Base-by-base conservation (phyloP, 441 rosid species). In the Populus hybrid region DNA sequence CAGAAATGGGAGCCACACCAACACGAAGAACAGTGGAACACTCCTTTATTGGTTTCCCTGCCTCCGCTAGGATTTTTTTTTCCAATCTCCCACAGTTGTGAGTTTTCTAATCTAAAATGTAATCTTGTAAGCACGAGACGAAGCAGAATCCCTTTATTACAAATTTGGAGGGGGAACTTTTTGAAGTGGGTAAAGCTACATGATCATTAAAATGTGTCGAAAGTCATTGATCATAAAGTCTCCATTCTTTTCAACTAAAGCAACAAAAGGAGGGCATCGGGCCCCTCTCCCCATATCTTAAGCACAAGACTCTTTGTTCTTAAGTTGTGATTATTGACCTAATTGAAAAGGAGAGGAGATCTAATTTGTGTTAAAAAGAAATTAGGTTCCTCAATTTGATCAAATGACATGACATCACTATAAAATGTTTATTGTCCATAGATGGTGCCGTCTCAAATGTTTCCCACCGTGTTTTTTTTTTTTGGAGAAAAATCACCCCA, bases 331-430 rank as follows among this genome's bases (percentile, higher is more conserved):
- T 77, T 69, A 65, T 75, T 40, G 74, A 73, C 81, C 86, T 75
- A 75, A 75, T 73, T 64, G 69, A 70, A 24, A 67, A 73, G 67
- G 53, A 74, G 35, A 53, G 59, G 7, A 14, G n/a, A 30, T 70
- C 75, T 75, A 79, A 77, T 82, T 72, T 35, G 79, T 42, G 36
- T 67, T 40, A 50, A 50, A 16, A 14, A 21, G 73, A 73, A 70
- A 75, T 81, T 78, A 50, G 83, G 82, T 71, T 68, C 38, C 38
- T 24, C 74, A 40, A 64, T 57, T n/a, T 66, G 69, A 72, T 76
- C 71, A 79, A 78, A 73, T 72, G 81, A 85, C 69, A 67, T 78
- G 85, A 81, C 82, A 69, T 69, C 83, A 80, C 82, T 38, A 69
- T 64, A 64, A 34, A 42, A 36, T 64, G 30, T 10, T 14, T 5